Percentiles rank a stretch among this genome's conserved stretches.
phyloP scores from a whole-genome alignment of 1,284 basidiomycete species.

The Cystobasidium slooffiae region DNA sequence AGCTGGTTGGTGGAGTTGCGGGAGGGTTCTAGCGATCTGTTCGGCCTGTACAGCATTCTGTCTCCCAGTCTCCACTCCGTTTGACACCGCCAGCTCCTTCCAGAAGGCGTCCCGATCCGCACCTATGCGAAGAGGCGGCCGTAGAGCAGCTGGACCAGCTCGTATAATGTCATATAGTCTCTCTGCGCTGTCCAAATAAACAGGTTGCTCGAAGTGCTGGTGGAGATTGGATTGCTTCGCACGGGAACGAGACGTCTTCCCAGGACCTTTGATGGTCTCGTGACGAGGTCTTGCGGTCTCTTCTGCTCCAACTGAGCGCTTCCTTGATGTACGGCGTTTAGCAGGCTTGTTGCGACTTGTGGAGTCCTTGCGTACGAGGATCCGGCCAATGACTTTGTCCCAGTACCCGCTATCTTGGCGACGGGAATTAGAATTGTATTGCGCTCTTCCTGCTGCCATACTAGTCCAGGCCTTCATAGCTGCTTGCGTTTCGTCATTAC shows the following conservation, averaged over 20 bases:
- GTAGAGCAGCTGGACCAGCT: neutral
- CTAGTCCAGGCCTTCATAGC: conserved; percentile 11
- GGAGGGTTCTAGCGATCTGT: neutral
- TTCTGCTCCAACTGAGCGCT: neutral
- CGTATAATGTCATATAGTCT: neutral
- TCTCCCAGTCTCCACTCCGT: neutral
- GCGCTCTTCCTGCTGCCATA: conserved; percentile 45
- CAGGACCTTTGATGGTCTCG: neutral
- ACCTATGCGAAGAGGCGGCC: neutral
- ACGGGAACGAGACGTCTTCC: too few species aligned
- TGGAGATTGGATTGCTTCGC: neutral
- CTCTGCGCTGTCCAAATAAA: conserved; percentile 37
- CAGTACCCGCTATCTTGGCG: conserved; percentile 36
- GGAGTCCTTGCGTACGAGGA: conserved; percentile 45
- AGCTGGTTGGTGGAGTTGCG: neutral
- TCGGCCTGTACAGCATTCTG: neutral
- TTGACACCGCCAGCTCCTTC: neutral
- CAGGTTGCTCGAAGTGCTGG: conserved; percentile 9
- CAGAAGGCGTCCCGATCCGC: conserved; percentile 5
- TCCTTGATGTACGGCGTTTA: neutral
- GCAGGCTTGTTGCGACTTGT: neutral
- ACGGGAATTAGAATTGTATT: conserved; percentile 26
- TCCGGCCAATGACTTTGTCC: conserved; percentile 48
- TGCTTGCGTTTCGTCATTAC: conserved; percentile 44
- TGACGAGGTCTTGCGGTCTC: neutral